Base-by-base conservation (phyloP, 345 rosid genomes). In the Eucalyptus shirleyi region DNA sequence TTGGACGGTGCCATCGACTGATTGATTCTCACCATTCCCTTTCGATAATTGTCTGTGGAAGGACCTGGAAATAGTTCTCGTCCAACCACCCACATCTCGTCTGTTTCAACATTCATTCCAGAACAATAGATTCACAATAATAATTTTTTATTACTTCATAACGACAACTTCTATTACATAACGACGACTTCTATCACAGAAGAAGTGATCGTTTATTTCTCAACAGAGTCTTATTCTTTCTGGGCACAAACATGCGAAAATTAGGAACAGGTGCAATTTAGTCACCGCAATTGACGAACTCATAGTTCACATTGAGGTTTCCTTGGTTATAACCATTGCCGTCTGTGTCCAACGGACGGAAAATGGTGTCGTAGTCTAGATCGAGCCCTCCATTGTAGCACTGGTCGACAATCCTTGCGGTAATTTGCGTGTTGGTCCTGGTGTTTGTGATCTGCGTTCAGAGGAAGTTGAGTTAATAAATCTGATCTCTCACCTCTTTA, bases 381-480 rank as follows among this genome's bases (percentile, higher is more conserved):
- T 42, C 44, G 44, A 42, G 44, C 44, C 44, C 44, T 42, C 44
- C 44, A 53, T 93, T 95, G 89, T 94, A 89, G 88, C 98, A 95
- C 80, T 96, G 96, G 88, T 96, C 97, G 18, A 94, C 95, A 18
- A 96, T 96, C 69, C 98, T 93, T 88, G 92, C 97, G 3, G 91
- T 94, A 82, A 89, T 89, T n/a, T 86, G 91, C 45, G 94, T 92
- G 59, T 93, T 88, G 1, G 95, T 96, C 47, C 91, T 50, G 7
- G 93, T 91, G 53, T 96, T 96, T 9, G 92, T 96, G 90, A 96
- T 95, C 97, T 95, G 67, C 80, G 21, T 8, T 19, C 37, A 15
- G 40, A 0, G 10, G 40, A 32, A 16, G 11, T 32, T n/a, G 40
- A 67, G 80, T 67, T 32, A 67, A 67, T 67, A 37, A 7, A 67